Conservation (phyloP, 495 filamentous ascomycete species). For the Hypoxylon crocopeplum region DNA sequence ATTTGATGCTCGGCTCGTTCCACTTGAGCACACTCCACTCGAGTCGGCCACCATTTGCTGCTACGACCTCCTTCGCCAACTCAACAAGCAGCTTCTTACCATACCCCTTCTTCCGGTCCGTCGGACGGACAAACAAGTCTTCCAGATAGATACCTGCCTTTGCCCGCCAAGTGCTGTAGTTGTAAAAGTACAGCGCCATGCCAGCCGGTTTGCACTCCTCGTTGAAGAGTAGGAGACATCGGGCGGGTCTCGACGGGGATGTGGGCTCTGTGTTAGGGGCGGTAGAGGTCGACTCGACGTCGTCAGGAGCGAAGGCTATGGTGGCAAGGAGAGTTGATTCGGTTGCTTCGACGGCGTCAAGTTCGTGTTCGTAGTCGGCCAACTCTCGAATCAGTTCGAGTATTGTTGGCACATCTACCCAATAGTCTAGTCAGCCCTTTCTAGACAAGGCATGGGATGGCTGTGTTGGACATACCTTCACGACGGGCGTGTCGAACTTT, state of each 20-base stretch:
- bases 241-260: constrained; percentile 49
- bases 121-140: constrained; percentile 82
- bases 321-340: constrained; percentile 72
- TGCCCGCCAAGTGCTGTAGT: constrained; percentile 80
- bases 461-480: constrained; percentile 22
- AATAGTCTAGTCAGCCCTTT: constrained; percentile 7
- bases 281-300: constrained; percentile 40
- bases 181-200: constrained; percentile 67
- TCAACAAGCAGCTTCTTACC: constrained; percentile 76
- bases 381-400: constrained; percentile 85
- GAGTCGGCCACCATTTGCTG: constrained; percentile 74
- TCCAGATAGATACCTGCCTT: constrained; percentile 92
- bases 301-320: constrained; percentile 72
- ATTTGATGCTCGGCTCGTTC: constrained; percentile 89
- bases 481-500: constrained; percentile 40
- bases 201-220: constrained; percentile 52
- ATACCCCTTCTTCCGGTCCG: constrained; percentile 76
- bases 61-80: constrained; percentile 77
- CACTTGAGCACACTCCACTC: constrained; percentile 94
- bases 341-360: constrained; percentile 80
- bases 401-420: constrained; percentile 72
- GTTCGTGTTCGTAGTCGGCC: constrained; percentile 82
- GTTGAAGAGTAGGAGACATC: constrained; percentile 55
- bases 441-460: neutral
- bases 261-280: constrained; percentile 51